A percentile compares a stretch with the other conserved stretches of the same genome.
These are phyloP conservation scores for Tylopilus balloui DNA, from an alignment of 768 basidiomycete species.

Conservation along the genomic window DNA sequence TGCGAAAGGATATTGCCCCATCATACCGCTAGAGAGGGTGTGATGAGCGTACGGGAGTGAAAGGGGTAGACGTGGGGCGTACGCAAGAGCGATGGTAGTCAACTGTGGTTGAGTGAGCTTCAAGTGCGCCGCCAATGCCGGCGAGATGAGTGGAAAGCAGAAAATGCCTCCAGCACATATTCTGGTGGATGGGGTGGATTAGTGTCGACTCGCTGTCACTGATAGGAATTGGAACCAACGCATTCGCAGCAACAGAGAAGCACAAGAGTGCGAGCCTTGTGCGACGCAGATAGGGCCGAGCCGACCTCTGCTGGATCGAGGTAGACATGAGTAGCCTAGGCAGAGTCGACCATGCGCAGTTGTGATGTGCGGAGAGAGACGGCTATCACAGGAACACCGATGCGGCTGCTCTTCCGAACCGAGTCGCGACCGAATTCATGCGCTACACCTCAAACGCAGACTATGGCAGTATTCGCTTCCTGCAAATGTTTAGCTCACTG, in stretches of 20 bases:
- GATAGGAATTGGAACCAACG: constrained; percentile 40
- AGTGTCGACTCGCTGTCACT: neutral
- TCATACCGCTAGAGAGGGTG: constrained; percentile 56
- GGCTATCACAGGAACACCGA: neutral
- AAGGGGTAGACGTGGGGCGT: constrained; percentile 37
- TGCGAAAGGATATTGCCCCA: constrained; percentile 76
- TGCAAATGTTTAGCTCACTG: too few relatives aligned
- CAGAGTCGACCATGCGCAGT: neutral
- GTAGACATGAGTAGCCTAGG: constrained; percentile 12
- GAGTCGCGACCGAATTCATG: neutral
- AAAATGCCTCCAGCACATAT: constrained; percentile 76
- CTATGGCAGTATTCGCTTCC: too few relatives aligned
- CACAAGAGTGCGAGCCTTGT: constrained; percentile 36
- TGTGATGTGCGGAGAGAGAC: neutral
- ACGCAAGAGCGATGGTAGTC: constrained; percentile 76
- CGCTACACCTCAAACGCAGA: too few relatives aligned
- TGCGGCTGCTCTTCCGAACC: neutral
- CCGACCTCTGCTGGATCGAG: neutral
- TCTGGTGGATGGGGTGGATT: constrained; percentile 32
- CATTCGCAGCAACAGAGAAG: constrained; percentile 57
- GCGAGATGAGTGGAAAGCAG: constrained; percentile 71
- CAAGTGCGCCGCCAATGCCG: constrained; percentile 51
- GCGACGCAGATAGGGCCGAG: constrained; percentile 16
- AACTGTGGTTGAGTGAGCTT: constrained; percentile 73
- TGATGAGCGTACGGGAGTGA: neutral